Base-by-base conservation (phyloP, 768 basidiomycete genomes). In the Hygrocybe coccinea region DNA sequence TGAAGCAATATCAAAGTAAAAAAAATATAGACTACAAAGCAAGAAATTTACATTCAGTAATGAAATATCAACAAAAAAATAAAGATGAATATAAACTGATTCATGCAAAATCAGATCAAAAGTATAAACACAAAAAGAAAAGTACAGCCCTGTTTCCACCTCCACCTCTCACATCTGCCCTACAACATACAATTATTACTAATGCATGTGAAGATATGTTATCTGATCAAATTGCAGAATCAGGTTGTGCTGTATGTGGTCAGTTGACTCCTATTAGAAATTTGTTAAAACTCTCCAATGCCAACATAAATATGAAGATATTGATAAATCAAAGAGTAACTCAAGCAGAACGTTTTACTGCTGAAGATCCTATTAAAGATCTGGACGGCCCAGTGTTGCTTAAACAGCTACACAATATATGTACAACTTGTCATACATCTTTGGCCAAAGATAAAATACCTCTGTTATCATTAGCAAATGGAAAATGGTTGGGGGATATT, bases 401-500 rank as follows among this genome's bases (percentile, higher is more conserved):
- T 5, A 17, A 17, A 19, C 11, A 22, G 11, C 44, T 46, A 5
- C 21, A 46, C n/a, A n/a, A 21, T 22, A 46, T 46, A 12, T 46
- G 56, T 4, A 62, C 50, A 35, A 51, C 62, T 2, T 71, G 73
- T 2, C 35, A 52, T 1, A 38, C 59, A 47, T 61, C 71, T 0
- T 50, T 76, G 5, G 70, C 71, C 0, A 73, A 71, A 60, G 66
- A 69, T 1, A 39, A 46, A 12, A n/a, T 46, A 9, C 44, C 44
- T 19, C n/a, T 19, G 21, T 12, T 46, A 7, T n/a, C 44, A 75
- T 22, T 46, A 46, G 44, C 44, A 5, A 46, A 46, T 46, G 44
- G 44, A 29, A 29, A 29, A 29, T 29, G 73, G 73, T 9, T 77
- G 0, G 74, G 75, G 0, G 50, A 65, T 2, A 64, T 74, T 1